phyloP scores from a whole-genome alignment of 805 yeast species.

The Zygoascus bituminiphila region DNA sequence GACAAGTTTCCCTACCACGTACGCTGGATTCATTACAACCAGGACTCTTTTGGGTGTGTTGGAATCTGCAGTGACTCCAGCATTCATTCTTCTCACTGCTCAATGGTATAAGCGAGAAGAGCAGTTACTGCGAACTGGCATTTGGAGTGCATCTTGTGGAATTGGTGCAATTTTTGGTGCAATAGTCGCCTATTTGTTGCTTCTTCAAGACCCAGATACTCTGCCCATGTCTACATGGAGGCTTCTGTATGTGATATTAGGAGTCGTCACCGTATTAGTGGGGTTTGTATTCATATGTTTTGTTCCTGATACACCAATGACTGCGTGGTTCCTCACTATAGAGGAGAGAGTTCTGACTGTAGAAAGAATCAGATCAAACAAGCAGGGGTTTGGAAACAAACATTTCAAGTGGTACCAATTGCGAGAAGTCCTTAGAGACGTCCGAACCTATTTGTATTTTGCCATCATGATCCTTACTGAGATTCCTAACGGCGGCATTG shows the following conservation, averaged over 20 bases:
- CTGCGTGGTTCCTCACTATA: slow-evolving; percentile 38
- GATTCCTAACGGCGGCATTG: slow-evolving; percentile 47
- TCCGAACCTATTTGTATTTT: slow-evolving; percentile 42
- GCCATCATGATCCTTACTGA: slow-evolving; percentile 31
- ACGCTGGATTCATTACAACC: slow-evolving; percentile 39
- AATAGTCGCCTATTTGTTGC: slow-evolving; percentile 41
- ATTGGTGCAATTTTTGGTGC: slow-evolving; percentile 40
- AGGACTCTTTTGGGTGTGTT: slow-evolving; percentile 44
- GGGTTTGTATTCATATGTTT: slow-evolving; percentile 18
- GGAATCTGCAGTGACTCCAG: slow-evolving; percentile 51
- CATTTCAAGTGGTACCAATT: slow-evolving; percentile 47
- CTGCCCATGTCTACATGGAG: slow-evolving; percentile 38
- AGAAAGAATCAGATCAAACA: slow-evolving; percentile 44
- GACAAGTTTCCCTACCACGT: slow-evolving; percentile 40
- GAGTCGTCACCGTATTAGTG: slow-evolving; percentile 42
- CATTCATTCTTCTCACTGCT: slow-evolving; percentile 47
- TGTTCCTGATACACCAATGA: slow-evolving; percentile 43
- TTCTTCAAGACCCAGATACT: slow-evolving; percentile 15
- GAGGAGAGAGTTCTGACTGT: slow-evolving; percentile 41
- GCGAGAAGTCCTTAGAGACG: slow-evolving; percentile 41
- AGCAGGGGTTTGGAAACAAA: slow-evolving; percentile 49
- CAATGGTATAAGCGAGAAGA: slow-evolving; percentile 46
- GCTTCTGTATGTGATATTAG: slow-evolving; percentile 47
- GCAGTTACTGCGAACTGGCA: slow-evolving; percentile 38
- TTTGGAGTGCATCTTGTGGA: slow-evolving; percentile 39